Evolutionary conservation across 805 yeast genomes (phyloP), one percentile per base, ranked within the genome.

Genomic region (Ogataea zsoltii): DNA sequence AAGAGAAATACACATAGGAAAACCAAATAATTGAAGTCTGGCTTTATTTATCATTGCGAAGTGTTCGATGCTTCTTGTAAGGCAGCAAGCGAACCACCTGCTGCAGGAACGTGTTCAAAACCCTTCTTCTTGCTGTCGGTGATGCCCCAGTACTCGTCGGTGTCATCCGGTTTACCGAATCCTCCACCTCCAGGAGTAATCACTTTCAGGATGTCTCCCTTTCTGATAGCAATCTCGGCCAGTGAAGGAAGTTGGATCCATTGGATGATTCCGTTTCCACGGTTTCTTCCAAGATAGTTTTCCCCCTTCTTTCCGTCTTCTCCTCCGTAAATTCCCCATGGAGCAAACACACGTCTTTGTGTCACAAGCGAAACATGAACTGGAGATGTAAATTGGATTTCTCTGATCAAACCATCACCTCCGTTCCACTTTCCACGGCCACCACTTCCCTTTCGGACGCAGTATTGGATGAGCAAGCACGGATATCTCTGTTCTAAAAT

Each of bases 281-380:
- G 37, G 40, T 14, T 42, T 37, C 44, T 49, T 21, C 44, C 53
- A 18, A 49, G 26, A 19, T 44, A 42, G 36, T 49, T 66, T 57
- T 63, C 63, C 30, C 85, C 85, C 42, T 74, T 65, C 21, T 63
- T 58, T n/a, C 83, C 83, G 45, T 69, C 71, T 11, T 57, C 69
- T 34, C 83, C 85, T 1, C 83, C 83, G 40, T 70, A 57, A 36
- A 77, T 67, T 18, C 83, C 83, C 63, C 72, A 77, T 9, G 83
- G 83, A 2, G 80, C 70, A 41, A 69, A 62, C 1, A 77, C 68
- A 60, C 85, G 67, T 62, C 83, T 67, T 54, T 78, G 79, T 63
- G 77, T 72, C 30, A 68, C 69, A 50, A 74, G 66, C 3, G 76
- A 73, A 30, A 72, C 69, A 48, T 74, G 74, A 7, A 67, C 61